Evolutionary conservation across 495 filamentous ascomycete species (phyloP), one percentile per base, ranked within the genome.

Genomic region (Lepraria neglecta): DNA sequence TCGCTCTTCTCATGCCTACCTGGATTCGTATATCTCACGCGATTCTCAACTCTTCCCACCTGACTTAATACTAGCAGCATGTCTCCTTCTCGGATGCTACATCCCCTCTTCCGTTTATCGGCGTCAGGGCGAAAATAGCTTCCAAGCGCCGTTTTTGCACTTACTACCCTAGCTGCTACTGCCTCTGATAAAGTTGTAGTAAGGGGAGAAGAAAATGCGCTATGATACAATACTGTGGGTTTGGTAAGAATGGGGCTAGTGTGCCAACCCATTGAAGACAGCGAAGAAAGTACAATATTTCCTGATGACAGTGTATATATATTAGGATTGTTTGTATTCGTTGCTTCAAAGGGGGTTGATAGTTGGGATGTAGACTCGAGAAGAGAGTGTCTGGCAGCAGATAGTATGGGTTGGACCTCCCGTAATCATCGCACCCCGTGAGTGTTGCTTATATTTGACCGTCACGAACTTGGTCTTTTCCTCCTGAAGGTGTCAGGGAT

Each of bases 321-420:
- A 50, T 19, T 50, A 9, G 24, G 4, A 3, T 19, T 50, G 17
- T 44, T 44, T 44, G 40, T 44, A 44, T 44, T 7, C 40, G 17
- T 17, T 44, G 40, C 40, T 44, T 17, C 17, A 17, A 44, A 44
- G 17, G 40, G 9, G 40, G 17, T 44, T 44, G 17, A 44, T 44
- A 17, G 40, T 44, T 44, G 40, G 17, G 40, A 44, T 44, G 17
- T 44, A 44, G 40, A 44, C 40, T 17, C 40, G 40, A 44, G 40
- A 19, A 50, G 46, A 50, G 46, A 50, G 46, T 50, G 46, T 50
- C 46, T 50, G 46, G 46, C 46, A 50, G 46, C 46, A 50, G 2
- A 50, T 50, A 27, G 17, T 50, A n/a, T 50, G 46, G 46, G 46
- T 50, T 50, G 46, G 46, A 50, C 46, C 24, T 50, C 3, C 46